Evolutionary conservation across 345 rosid species (phyloP).

Genomic region (Linum usitatissimum): DNA sequence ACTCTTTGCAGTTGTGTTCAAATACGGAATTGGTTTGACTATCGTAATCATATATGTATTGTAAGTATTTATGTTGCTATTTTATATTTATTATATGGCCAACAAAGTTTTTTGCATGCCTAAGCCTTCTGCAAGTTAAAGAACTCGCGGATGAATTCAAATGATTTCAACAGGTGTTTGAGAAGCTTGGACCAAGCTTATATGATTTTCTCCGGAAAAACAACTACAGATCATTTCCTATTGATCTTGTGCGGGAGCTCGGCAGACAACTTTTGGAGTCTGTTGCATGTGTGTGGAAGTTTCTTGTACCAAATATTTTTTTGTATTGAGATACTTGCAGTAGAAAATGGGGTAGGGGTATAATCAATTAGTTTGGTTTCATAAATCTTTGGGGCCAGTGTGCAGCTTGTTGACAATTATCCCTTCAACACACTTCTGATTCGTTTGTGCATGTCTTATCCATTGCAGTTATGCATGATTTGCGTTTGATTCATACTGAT

Average conservation of each 20-base stretch:
- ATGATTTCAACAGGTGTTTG: conserved; percentile 8
- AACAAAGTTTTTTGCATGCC: neutral
- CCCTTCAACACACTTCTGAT: conserved; percentile 2
- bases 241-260: conserved; percentile 11
- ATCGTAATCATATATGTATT: conserved; percentile 99
- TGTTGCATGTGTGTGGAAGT: conserved; percentile 9
- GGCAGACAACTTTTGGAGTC: conserved; percentile 12
- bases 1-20: conserved; percentile 55
- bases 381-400: no score
- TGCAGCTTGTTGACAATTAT: neutral
- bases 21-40: conserved; percentile 87
- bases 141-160: conserved; percentile 2
- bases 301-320: neutral
- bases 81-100: no score
- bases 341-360: neutral
- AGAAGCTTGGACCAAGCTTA: conserved; percentile 12
- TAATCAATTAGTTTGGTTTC: no score
- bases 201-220: conserved; percentile 11
- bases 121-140: neutral
- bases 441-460: neutral
- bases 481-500: conserved; percentile 68
- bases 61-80: conserved; percentile 44
- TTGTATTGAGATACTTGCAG: neutral
- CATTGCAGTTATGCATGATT: conserved; percentile 68
- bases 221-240: conserved; percentile 7